Base-by-base conservation (phyloP, 768 basidiomycete species). In the Pulveroboletus sp. region DNA sequence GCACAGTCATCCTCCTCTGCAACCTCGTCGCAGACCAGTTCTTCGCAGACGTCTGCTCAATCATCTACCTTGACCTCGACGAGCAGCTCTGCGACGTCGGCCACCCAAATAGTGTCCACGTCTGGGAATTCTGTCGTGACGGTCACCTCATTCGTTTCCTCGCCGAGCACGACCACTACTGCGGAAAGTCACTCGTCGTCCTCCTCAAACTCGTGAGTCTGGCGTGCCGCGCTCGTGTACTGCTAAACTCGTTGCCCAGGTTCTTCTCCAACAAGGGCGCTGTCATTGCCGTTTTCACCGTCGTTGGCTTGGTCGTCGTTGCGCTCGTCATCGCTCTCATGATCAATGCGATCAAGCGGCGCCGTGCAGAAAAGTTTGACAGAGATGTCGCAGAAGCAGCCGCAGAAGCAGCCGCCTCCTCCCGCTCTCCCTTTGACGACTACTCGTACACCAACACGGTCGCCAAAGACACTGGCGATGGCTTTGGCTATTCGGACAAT, bases 181-280 rank as follows among this genome's bases (percentile, higher is more conserved):
- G 0, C 61, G 0, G 34, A 29, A 16, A 49, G 9, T 31, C 13
- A 16, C 16, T 3, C 44, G 5, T 11, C 52, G 2, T 38, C 56
- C 0, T 53, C 65, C 0, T 53, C 65, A 1, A 63, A 54, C 20
- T 66, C 64, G 64, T 66, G 22, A 53, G 64, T 68, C 9, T 40
- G 22, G 1, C 36, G 13, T 6, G 14, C 35, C 47, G 32, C 41
- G 29, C 32, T 23, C 20, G 20, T 29, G n/a, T 31, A 30, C 29
- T 24, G 23, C 59, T 53, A 49, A 51, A 29, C 24, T 51, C 19
- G 2, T n/a, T 31, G 31, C 17, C 19, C 16, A 85, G 86, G 37
- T 89, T 89, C 71, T 83, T 89, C 63, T 53, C 73, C 40, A 89
- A 90, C 70, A 87, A 67, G 17, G 83, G 79, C 19, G 87, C 85